Conservation (phyloP, 2,329 filamentous ascomycete species). For the Grosmannia serpens region DNA sequence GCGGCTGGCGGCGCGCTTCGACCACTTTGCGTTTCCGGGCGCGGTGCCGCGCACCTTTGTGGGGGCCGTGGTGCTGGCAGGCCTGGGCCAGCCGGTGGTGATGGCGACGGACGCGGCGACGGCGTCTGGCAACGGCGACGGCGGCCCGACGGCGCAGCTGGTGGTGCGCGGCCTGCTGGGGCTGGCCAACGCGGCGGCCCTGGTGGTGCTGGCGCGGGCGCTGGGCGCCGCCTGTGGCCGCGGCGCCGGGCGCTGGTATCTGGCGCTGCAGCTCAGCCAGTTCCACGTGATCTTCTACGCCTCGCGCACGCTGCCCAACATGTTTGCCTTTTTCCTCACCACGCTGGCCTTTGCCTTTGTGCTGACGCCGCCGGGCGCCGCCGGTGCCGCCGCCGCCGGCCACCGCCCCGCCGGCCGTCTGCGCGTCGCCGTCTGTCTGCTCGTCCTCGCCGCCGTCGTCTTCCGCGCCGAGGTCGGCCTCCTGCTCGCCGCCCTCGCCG, state of each 20-base stretch:
- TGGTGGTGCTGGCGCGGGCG: slow-evolving; percentile 54
- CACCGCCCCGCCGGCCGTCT: slow-evolving; percentile 32
- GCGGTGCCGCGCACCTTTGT: slow-evolving; percentile 86
- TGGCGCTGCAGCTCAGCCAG: slow-evolving; percentile 65
- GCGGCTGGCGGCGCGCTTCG: slow-evolving; percentile 55
- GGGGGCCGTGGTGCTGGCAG: slow-evolving; percentile 66
- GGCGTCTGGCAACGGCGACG: background rate
- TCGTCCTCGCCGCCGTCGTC: slow-evolving; percentile 70
- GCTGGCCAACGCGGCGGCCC: slow-evolving; percentile 56
- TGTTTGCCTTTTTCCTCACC: slow-evolving; percentile 80
- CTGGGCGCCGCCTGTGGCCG: slow-evolving; percentile 58
- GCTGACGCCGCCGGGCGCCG: background rate
- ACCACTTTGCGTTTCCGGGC: slow-evolving; percentile 84
- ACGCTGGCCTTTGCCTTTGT: slow-evolving; percentile 36
- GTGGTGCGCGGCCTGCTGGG: slow-evolving; percentile 69
- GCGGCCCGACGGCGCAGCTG: slow-evolving; percentile 36
- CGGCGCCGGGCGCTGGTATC: slow-evolving; percentile 65
- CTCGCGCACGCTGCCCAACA: slow-evolving; percentile 84
- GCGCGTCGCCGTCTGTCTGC: slow-evolving; percentile 56
- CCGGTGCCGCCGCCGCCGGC: slow-evolving; percentile 50
- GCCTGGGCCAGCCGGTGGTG: slow-evolving; percentile 56
- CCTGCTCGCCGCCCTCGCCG: slow-evolving; percentile 56
- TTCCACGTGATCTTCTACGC: slow-evolving; percentile 93
- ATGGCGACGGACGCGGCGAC: slow-evolving; percentile 26
- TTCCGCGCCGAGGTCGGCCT: slow-evolving; percentile 87